Evolutionary conservation across 139 green algal species (phyloP).

Genomic region (Micromonas commoda): DNA sequence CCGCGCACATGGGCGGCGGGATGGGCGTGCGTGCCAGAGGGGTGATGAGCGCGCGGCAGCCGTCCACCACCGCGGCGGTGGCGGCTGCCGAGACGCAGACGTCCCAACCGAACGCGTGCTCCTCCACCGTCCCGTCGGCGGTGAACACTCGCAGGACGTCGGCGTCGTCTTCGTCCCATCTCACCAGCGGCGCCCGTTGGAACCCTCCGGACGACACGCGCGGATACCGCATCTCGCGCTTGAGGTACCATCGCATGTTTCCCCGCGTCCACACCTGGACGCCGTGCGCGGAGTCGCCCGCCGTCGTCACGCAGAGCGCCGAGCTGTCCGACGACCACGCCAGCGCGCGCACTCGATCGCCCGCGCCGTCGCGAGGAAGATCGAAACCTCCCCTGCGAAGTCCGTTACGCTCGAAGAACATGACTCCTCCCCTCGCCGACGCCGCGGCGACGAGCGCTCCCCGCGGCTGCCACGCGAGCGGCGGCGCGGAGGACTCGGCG

Average conservation of each 20-base stretch:
- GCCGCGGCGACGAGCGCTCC: slow-evolving; percentile 44
- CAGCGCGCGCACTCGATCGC: slow-evolving; percentile 32
- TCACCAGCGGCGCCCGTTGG: too few relatives aligned
- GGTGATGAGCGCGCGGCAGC: slow-evolving; percentile 61
- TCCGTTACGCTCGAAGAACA: slow-evolving; percentile 86
- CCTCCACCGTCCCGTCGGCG: not conserved
- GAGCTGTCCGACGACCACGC: slow-evolving; percentile 79
- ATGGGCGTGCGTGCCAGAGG: slow-evolving; percentile 56
- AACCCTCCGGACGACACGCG: too few relatives aligned
- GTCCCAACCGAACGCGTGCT: not conserved
- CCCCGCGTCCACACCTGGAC: slow-evolving; percentile 83
- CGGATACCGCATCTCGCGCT: slow-evolving; percentile 52
- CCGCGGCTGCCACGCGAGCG: slow-evolving; percentile 80
- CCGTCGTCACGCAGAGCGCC: slow-evolving; percentile 47
- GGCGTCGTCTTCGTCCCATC: not conserved
- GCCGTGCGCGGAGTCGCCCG: not conserved
- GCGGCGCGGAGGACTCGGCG: not conserved
- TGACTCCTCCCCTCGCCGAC: slow-evolving; percentile 34
- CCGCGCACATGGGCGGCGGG: slow-evolving; percentile 77
- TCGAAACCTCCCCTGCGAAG: slow-evolving; percentile 76
- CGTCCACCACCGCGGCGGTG: slow-evolving; percentile 81
- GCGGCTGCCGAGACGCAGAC: slow-evolving; percentile 42
- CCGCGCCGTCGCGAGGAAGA: slow-evolving; percentile 30
- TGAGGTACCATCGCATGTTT: slow-evolving; percentile 97
- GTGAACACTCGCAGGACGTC: not conserved